Evolutionary conservation across 345 rosid genomes (phyloP).

Genomic region (Brassica juncea): DNA sequence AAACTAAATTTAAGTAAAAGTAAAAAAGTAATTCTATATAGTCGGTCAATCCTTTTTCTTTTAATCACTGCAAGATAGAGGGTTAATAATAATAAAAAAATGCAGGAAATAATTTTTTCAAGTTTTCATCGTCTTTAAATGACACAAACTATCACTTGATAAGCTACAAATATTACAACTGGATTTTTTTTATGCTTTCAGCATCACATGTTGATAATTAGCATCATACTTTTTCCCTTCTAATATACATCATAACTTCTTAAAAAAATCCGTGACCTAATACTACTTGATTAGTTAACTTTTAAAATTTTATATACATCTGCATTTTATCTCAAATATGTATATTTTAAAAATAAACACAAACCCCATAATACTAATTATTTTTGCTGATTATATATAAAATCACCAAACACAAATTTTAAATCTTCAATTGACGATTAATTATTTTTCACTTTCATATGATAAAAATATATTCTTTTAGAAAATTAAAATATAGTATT

Average conservation of each 20-base stretch:
- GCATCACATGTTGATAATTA: not conserved
- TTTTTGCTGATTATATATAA: not conserved
- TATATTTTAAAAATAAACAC: not conserved
- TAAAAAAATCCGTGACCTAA: not conserved
- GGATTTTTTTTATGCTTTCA: not conserved
- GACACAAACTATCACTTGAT: not conserved
- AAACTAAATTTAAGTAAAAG: too few relatives aligned
- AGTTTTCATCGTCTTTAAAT: not conserved
- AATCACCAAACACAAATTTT: not conserved
- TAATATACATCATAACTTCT: not conserved
- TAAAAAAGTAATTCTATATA: too few relatives aligned
- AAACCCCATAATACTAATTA: not conserved
- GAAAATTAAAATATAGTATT: not conserved
- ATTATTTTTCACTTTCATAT: not conserved
- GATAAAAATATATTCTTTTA: not conserved
- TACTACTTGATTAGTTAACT: not conserved
- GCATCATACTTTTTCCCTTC: not conserved
- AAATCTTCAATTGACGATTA: not conserved
- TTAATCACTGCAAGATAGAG: too few relatives aligned
- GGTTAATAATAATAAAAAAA: too few relatives aligned
- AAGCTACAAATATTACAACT: not conserved
- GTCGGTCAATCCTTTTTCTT: too few relatives aligned
- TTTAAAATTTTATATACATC: too few relatives aligned
- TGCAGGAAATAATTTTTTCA: not conserved
- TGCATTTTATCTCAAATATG: not conserved